A percentile compares a stretch with the other conserved stretches of the same genome.
phyloP scores from a whole-genome alignment of 1,284 basidiomycete species.

The Takashimella tepidaria region DNA sequence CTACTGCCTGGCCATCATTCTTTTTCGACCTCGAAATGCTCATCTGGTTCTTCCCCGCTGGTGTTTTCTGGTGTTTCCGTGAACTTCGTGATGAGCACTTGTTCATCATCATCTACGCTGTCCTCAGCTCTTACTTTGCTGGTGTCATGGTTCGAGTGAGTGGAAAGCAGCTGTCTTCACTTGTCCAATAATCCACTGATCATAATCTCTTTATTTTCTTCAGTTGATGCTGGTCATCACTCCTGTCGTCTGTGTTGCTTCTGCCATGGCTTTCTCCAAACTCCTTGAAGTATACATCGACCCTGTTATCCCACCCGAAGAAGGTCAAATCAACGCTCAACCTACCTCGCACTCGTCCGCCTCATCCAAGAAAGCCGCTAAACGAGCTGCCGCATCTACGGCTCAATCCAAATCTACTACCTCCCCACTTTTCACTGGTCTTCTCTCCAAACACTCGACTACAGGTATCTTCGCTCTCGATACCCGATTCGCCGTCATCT shows the following conservation, averaged over 20 bases:
- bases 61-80: constrained; percentile 88
- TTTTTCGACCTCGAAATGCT: constrained; percentile 99
- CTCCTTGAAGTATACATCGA: constrained; percentile 86
- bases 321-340: constrained; percentile 14
- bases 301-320: constrained; percentile 47
- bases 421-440: constrained; percentile 21
- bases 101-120: constrained; percentile 97
- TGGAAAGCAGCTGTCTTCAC: too few relatives aligned
- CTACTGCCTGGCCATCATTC: constrained; percentile 98
- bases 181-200: background rate
- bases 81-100: constrained; percentile 94
- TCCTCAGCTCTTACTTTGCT: constrained; percentile 95
- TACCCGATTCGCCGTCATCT: constrained; percentile 68
- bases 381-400: constrained; percentile 49
- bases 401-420: constrained; percentile 35
- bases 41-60: constrained; percentile 96
- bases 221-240: constrained; percentile 48
- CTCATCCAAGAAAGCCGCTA: constrained; percentile 61
- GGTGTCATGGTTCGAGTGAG: constrained; percentile 91
- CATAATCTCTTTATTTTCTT: constrained; percentile 1
- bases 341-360: constrained; percentile 16
- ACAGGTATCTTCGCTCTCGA: constrained; percentile 81
- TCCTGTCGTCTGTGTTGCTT: constrained; percentile 57
- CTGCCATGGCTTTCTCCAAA: constrained; percentile 84
- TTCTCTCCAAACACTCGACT: constrained; percentile 27